Conservation (phyloP, 2,329 filamentous ascomycete genomes). For the Fonsecaea pugnacius region DNA sequence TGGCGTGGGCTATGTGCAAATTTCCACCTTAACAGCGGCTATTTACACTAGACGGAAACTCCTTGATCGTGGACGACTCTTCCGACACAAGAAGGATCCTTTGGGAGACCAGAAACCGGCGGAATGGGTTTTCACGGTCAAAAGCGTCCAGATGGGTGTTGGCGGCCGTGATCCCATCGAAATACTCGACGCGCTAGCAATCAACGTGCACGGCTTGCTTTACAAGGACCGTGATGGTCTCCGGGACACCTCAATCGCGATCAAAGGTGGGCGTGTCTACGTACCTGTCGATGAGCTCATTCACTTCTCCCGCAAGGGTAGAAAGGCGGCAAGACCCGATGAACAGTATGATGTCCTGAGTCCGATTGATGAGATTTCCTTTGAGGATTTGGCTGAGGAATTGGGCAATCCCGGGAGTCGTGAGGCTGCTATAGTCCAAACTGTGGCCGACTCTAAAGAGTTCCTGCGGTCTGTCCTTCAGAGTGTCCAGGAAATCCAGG, state of each 20-base stretch:
- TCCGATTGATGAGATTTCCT: slow-evolving; percentile 61
- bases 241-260: slow-evolving; percentile 82
- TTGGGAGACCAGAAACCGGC: slow-evolving; percentile 72
- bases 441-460: slow-evolving; percentile 88
- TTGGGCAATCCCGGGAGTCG: slow-evolving; percentile 69
- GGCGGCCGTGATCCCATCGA: slow-evolving; percentile 84
- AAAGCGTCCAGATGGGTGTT: slow-evolving; percentile 86
- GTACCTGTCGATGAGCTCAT: slow-evolving; percentile 86
- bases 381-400: slow-evolving; percentile 76
- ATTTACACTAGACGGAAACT: slow-evolving; percentile 92
- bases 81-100: slow-evolving; percentile 74
- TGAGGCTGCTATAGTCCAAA: slow-evolving; percentile 73
- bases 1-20: slow-evolving; percentile 80
- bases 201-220: slow-evolving; percentile 90
- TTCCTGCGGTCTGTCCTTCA: slow-evolving; percentile 87
- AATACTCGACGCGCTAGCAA: slow-evolving; percentile 80
- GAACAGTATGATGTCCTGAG: slow-evolving; percentile 44
- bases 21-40: slow-evolving; percentile 81
- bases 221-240: slow-evolving; percentile 85
- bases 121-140: slow-evolving; percentile 88
- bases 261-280: slow-evolving; percentile 89
- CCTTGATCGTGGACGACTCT: slow-evolving; percentile 86
- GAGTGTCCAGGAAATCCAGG: slow-evolving; percentile 94
- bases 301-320: slow-evolving; percentile 63
- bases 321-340: slow-evolving; percentile 43